Evolutionary conservation across 2,329 filamentous ascomycete species (phyloP).

Genomic region (Xylaria sp.): DNA sequence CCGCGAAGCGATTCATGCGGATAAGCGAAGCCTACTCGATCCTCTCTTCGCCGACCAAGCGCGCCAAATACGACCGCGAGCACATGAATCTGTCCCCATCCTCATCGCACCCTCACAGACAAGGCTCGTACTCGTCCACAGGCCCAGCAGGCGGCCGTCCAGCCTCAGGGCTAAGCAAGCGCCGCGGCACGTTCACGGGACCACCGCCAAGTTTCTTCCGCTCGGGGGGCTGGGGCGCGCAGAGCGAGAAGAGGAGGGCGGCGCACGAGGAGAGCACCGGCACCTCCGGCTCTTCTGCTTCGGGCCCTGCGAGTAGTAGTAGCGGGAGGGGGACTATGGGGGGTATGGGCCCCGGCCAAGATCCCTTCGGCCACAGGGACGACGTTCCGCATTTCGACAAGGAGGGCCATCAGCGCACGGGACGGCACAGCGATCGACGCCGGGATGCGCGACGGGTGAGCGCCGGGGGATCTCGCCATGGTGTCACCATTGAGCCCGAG

Average conservation of each 20-base stretch:
- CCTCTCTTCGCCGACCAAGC: constrained; percentile 75
- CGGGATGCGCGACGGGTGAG: constrained; percentile 48
- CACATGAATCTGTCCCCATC: constrained; percentile 52
- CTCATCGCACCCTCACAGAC: constrained; percentile 35
- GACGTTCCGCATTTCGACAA: constrained; percentile 78
- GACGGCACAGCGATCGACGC: constrained; percentile 64
- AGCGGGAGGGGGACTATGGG: constrained; percentile 30
- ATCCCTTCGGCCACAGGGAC: constrained; percentile 52
- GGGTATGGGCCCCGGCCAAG: constrained; percentile 67
- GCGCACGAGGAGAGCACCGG: constrained; percentile 54
- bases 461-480: constrained; percentile 33
- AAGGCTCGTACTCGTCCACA: constrained; percentile 61
- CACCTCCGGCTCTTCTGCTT: background rate
- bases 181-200: constrained; percentile 77
- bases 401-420: constrained; percentile 73
- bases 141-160: constrained; percentile 75
- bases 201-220: constrained; percentile 90
- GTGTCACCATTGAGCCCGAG: constrained; percentile 47
- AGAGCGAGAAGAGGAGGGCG: constrained; percentile 62
- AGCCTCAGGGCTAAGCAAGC: constrained; percentile 78
- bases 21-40: constrained; percentile 84
- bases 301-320: background rate
- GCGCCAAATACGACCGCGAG: constrained; percentile 80
- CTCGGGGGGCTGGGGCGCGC: constrained; percentile 76
- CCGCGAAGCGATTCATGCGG: constrained; percentile 77